Evolutionary conservation across 2,329 filamentous ascomycete genomes (phyloP).

Genomic region (Diplodia seriata): DNA sequence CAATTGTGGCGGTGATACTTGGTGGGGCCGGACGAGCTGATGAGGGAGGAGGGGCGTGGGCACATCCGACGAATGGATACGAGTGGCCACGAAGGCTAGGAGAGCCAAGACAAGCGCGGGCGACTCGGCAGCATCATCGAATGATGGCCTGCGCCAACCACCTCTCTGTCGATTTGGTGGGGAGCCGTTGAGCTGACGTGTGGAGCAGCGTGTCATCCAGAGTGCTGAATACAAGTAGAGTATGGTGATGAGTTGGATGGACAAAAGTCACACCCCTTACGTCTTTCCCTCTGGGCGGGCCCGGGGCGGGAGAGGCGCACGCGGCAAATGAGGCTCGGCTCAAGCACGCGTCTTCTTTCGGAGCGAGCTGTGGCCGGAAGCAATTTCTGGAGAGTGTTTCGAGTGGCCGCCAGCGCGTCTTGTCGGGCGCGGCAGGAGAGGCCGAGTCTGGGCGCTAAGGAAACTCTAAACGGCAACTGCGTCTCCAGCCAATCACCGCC

Average conservation of each 20-base stretch:
- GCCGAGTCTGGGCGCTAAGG: slow-evolving; percentile 26
- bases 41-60: background rate
- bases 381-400: slow-evolving; percentile 17
- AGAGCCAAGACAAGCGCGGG: background rate
- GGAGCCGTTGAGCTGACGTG: background rate
- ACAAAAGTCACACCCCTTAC: no score
- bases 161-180: background rate
- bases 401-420: slow-evolving; percentile 22
- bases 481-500: background rate
- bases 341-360: no score
- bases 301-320: background rate
- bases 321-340: background rate
- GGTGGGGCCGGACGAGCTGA: background rate
- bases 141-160: background rate
- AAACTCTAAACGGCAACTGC: slow-evolving; percentile 20
- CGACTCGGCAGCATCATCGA: background rate
- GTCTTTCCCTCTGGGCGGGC: background rate
- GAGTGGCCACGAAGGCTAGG: background rate
- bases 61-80: background rate
- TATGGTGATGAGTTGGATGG: background rate
- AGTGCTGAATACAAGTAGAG: no score
- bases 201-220: background rate
- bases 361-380: background rate
- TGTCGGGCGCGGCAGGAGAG: slow-evolving; percentile 28
- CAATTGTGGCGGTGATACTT: no score